Conservation (phyloP, 129 eudicot genomes). For the Artemisia annua region DNA sequence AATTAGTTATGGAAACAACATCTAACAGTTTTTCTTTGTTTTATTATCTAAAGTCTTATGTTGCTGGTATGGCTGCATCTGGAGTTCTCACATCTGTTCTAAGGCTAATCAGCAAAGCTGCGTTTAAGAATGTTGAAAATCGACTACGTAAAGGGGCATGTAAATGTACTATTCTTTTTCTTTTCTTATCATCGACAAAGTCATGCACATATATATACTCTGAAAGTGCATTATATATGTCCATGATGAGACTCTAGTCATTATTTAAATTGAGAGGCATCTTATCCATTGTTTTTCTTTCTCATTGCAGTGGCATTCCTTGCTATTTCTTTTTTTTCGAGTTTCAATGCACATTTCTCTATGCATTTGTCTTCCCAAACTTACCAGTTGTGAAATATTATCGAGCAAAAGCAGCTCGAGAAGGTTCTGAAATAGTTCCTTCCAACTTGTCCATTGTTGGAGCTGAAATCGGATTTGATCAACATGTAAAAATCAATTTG, state of each 20-base stretch:
- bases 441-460: slow-evolving; percentile 76
- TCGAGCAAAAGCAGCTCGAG: slow-evolving; percentile 62
- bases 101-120: slow-evolving; percentile 60
- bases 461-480: too few species aligned
- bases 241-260: too few species aligned
- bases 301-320: slow-evolving; percentile 60
- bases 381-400: slow-evolving; percentile 67
- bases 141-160: slow-evolving; percentile 65
- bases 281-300: not conserved
- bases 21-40: not conserved
- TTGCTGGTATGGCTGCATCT: slow-evolving; percentile 67
- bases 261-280: too few species aligned
- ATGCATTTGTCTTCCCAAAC: slow-evolving; percentile 51
- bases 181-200: too few species aligned
- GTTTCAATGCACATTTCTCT: slow-evolving; percentile 52
- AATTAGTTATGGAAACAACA: too few species aligned
- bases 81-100: slow-evolving; percentile 60
- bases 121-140: slow-evolving; percentile 42
- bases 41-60: slow-evolving; percentile 44
- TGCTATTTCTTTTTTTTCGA: slow-evolving; percentile 50
- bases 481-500: too few species aligned
- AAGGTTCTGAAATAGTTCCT: slow-evolving; percentile 66
- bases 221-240: too few species aligned
- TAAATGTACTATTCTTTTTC: slow-evolving; percentile 18
- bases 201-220: not conserved